A percentile compares a stretch with the other conserved stretches of the same genome.
Evolutionary conservation across 371 early-diverging fungal genomes (phyloP).

Genomic region (Thermomucor indicae-seudaticae): DNA sequence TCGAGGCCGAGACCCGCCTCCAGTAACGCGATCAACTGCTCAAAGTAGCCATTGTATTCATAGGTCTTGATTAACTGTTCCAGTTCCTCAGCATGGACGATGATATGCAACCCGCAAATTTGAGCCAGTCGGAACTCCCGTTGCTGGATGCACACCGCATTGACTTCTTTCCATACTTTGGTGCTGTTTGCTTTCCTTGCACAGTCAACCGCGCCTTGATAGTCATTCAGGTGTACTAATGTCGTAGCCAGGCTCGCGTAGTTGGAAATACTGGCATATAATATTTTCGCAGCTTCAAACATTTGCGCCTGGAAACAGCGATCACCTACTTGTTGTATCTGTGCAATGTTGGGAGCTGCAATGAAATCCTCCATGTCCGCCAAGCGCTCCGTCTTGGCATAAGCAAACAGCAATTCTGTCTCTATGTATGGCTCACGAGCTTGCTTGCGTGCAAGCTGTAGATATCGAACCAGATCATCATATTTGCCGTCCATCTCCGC

Average conservation of each 20-base stretch:
- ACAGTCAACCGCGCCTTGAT: constrained; percentile 95
- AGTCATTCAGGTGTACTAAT: constrained; percentile 90
- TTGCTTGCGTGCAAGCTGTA: constrained; percentile 91
- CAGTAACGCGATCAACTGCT: constrained; percentile 84
- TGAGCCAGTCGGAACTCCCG: constrained; percentile 95
- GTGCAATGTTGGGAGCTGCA: constrained; percentile 88
- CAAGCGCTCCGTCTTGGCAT: constrained; percentile 89
- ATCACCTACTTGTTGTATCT: constrained; percentile 90
- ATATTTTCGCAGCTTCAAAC: constrained; percentile 91
- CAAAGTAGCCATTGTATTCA: constrained; percentile 84
- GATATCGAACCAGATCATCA: constrained; percentile 89
- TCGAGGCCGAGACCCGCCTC: constrained; percentile 94
- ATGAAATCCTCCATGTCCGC: constrained; percentile 93
- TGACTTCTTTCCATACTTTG: constrained; percentile 97
- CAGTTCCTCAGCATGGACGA: constrained; percentile 96
- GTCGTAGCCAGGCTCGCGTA: constrained; percentile 95
- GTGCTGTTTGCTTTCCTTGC: constrained; percentile 97
- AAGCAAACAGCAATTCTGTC: constrained; percentile 91
- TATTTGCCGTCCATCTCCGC: constrained; percentile 80
- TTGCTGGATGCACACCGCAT: constrained; percentile 90
- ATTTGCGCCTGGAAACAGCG: constrained; percentile 90
- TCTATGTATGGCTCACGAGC: constrained; percentile 92
- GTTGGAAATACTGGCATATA: constrained; percentile 93
- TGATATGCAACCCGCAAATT: constrained; percentile 93
- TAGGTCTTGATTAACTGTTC: constrained; percentile 83